A percentile compares a stretch with the other conserved stretches of the same genome.
phyloP scores from a whole-genome alignment of 352 stramenopile species.

The Globisporangium ultimum region DNA sequence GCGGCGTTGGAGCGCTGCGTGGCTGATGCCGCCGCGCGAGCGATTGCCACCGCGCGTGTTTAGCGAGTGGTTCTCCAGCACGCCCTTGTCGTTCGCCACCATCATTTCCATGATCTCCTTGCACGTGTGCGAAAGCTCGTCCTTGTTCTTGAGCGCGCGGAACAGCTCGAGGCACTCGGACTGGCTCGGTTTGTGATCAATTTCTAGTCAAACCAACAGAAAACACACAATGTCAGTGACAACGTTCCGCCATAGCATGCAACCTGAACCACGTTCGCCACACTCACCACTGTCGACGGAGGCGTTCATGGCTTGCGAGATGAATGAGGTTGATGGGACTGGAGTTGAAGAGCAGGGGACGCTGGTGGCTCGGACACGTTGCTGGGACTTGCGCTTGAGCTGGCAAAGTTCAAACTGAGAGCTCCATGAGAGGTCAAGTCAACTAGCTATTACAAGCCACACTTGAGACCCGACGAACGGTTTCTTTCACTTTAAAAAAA shows the following conservation, averaged over 20 bases:
- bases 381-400: conserved; percentile 7
- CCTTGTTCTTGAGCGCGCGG: conserved; percentile 74
- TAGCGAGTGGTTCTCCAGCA: conserved; percentile 65
- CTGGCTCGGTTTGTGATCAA: conserved; percentile 24
- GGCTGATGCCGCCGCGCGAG: conserved; percentile 58
- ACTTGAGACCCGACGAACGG: no score
- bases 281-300: conserved; percentile 36
- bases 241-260: not conserved
- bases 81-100: conserved; percentile 54
- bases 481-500: not conserved
- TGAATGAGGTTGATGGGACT: not conserved
- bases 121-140: conserved; percentile 66
- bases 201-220: conserved; percentile 13
- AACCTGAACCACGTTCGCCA: not conserved
- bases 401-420: conserved; percentile 18
- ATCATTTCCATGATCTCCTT: conserved; percentile 77
- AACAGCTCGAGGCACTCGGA: conserved; percentile 72
- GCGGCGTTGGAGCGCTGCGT: conserved; percentile 70
- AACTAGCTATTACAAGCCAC: no score
- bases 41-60: conserved; percentile 64
- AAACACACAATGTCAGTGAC: not conserved
- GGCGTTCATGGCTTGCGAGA: conserved; percentile 18
- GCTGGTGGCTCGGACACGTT: not conserved
- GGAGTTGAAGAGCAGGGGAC: no score
- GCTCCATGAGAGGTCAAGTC: no score